Evolutionary conservation across 768 basidiomycete species (phyloP), one percentile per base, ranked within the genome.

Genomic region (Kwoniella dejecticola): DNA sequence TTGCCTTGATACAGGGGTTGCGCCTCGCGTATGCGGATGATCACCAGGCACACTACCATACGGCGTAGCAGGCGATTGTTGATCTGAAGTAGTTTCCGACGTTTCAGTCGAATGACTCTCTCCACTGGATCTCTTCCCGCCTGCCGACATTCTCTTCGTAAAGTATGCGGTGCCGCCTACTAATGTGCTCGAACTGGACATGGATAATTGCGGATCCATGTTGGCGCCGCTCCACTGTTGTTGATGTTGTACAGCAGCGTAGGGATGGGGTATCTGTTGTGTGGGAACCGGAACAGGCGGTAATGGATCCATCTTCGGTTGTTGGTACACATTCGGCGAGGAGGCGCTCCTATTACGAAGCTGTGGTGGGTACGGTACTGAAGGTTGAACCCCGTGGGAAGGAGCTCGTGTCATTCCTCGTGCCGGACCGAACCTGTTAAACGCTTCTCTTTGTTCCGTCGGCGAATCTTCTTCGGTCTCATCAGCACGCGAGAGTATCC

Each of bases 11-110:
- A 61, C 63, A 13, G 59, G 64, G 23, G 54, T 56, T 21, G 47
- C 56, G 56, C 26, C 61, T 58, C 47, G 30, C 41, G 38, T 33
- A 13, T 42, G 41, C 6, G 11, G 41, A 42, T 42, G 41, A 36
- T 46, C 64, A 56, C 59, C 56, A 13, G 64, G 54, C 4, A 64
- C 52, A 56, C 30, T 68, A 4, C 74, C 70, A 57, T 76, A 77
- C n/a, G 79, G 75, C 24, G 80, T 73, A 52, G 81, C 67, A 60
- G 78, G 79, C 42, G 85, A 72, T 82, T 85, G 68, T 33, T 64
- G 62, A 48, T 62, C 60, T 80, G 81, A 72, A 84, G 85, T 62
- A 84, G 84, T 50, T 84, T 84, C 69, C 82, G 83, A 57, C 79
- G 81, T 57, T 83, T 85, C 65, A 85, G 82, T 66, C 53, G 74